Evolutionary conservation across 1,139 yeast species (phyloP).

Genomic region (Candida sojae): DNA sequence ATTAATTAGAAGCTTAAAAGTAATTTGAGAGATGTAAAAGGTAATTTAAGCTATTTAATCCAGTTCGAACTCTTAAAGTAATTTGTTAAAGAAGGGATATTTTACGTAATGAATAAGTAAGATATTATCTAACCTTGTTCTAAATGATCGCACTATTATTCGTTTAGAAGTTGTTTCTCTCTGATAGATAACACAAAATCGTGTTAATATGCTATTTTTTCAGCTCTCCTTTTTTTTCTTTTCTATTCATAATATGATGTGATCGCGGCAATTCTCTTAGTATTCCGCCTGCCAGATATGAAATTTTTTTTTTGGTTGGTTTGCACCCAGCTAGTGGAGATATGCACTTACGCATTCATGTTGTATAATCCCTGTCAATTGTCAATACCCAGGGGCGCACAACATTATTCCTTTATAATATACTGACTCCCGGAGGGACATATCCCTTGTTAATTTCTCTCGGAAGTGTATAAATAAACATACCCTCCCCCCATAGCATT

Average conservation of each 20-base stretch:
- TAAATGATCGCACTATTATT: not conserved
- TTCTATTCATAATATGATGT: not conserved
- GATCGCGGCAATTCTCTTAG: not conserved
- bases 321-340: not conserved
- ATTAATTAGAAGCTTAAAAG: too few relatives aligned
- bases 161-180: not conserved
- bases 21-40: too few relatives aligned
- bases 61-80: too few relatives aligned
- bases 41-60: too few relatives aligned
- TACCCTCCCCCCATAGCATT: not conserved
- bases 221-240: not conserved
- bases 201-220: too few relatives aligned
- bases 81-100: not conserved
- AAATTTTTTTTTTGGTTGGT: not conserved
- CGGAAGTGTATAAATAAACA: not conserved
- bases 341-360: not conserved
- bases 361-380: not conserved
- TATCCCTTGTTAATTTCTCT: not conserved
- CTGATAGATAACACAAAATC: too few relatives aligned
- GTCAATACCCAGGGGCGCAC: not conserved
- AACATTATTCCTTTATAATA: not conserved
- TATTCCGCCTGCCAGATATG: not conserved
- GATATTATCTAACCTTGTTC: not conserved
- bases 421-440: not conserved
- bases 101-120: slow-evolving; percentile 1